phyloP scores from a whole-genome alignment of 139 green algal species.

The Micractinium sp. region DNA sequence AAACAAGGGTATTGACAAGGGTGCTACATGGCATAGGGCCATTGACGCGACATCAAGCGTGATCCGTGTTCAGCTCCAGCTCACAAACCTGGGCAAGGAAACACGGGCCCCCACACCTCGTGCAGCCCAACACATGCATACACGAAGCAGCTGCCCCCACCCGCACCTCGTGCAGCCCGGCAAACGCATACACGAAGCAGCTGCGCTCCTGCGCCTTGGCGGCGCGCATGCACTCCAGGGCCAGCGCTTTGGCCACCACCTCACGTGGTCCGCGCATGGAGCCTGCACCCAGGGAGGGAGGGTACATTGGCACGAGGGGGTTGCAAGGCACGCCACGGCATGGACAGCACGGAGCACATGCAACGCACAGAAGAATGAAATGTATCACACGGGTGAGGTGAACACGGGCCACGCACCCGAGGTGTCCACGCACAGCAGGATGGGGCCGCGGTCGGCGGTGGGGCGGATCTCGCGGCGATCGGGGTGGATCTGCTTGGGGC shows the following conservation, averaged over 20 bases:
- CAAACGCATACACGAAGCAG: conserved; percentile 92
- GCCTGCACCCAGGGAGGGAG: conserved; percentile 7
- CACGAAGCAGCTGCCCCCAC: conserved; percentile 72
- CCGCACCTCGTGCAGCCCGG: conserved; percentile 71
- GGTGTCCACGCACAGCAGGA: conserved; percentile 94
- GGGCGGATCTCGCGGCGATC: conserved; percentile 83
- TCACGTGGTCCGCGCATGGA: conserved; percentile 78
- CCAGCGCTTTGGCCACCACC: conserved; percentile 87
- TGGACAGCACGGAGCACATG: too few relatives aligned
- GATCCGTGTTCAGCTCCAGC: too few relatives aligned
- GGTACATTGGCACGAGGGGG: too few relatives aligned
- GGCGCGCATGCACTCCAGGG: conserved; percentile 77
- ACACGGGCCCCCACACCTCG: conserved; percentile 54
- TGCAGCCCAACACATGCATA: conserved; percentile 83
- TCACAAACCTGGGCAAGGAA: too few relatives aligned
- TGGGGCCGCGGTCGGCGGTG: conserved; percentile 82
- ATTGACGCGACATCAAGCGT: too few relatives aligned
- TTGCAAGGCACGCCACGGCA: background rate
- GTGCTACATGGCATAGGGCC: too few relatives aligned
- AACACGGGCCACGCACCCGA: conserved; percentile 65
- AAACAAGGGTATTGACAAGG: background rate
- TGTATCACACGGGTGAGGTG: too few relatives aligned
- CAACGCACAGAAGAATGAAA: too few relatives aligned
- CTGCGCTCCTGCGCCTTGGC: conserved; percentile 73
- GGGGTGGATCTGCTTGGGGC: conserved; percentile 51